Percentiles rank a stretch among this genome's conserved stretches.
Evolutionary conservation across 164 flowering plant genomes (phyloP).

Genomic region (Platanus orientalis): DNA sequence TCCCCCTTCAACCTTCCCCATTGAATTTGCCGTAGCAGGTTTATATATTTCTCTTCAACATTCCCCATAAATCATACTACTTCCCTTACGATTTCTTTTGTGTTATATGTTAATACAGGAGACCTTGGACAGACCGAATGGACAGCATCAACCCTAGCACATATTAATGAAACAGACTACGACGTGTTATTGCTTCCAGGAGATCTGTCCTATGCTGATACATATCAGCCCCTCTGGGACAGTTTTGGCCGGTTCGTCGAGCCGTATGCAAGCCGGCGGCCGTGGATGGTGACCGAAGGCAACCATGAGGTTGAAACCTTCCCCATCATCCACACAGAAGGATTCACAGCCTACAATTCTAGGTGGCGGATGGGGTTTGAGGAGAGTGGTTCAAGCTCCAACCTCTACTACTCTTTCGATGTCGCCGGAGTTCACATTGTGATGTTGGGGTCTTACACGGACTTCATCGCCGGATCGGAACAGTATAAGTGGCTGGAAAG

Average conservation of each 20-base stretch:
- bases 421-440: conserved; percentile 62
- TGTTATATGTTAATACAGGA: too few species aligned
- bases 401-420: conserved; percentile 82
- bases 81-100: neutral
- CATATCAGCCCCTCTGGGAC: conserved; percentile 73
- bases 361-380: conserved; percentile 79
- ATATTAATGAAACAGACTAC: conserved; percentile 42
- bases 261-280: conserved; percentile 64
- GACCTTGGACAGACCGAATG: conserved; percentile 91
- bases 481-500: conserved; percentile 70
- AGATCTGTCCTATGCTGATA: conserved; percentile 78
- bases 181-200: conserved; percentile 74
- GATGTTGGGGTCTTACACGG: conserved; percentile 86
- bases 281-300: conserved; percentile 92
- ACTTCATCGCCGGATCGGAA: conserved; percentile 44
- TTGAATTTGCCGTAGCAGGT: conserved; percentile 67
- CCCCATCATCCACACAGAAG: conserved; percentile 41
- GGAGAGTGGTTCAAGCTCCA: conserved; percentile 78
- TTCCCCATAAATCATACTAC: neutral
- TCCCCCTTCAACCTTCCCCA: conserved; percentile 63
- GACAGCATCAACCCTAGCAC: conserved; percentile 67
- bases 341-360: conserved; percentile 66
- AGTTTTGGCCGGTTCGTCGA: conserved; percentile 79
- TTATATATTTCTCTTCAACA: neutral
- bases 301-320: conserved; percentile 73